Conservation (phyloP, 2,329 filamentous ascomycete species). For the Cordyceps fumosorosea region DNA sequence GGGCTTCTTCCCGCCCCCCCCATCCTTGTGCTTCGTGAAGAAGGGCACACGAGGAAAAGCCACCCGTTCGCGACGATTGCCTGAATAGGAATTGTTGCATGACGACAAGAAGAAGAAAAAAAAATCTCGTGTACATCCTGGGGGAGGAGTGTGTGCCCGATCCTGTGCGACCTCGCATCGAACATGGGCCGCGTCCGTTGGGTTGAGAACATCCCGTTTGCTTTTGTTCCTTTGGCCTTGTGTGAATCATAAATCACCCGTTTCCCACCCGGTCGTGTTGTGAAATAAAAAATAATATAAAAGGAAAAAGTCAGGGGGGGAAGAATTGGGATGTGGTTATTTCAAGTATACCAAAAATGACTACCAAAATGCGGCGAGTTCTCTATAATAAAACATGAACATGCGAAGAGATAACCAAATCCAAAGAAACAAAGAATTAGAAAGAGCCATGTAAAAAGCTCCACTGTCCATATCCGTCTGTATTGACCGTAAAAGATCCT, state of each 20-base stretch:
- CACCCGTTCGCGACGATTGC: conserved; percentile 6
- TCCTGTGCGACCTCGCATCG: not conserved
- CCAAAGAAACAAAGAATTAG: not conserved
- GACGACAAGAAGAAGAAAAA: not conserved
- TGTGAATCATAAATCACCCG: not conserved
- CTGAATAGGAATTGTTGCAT: conserved; percentile 1
- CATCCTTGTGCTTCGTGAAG: not conserved
- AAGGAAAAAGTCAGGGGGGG: too few species aligned
- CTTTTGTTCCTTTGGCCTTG: too few species aligned
- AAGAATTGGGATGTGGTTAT: too few species aligned
- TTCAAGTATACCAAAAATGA: not conserved
- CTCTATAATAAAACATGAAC: not conserved
- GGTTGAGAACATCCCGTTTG: too few species aligned
- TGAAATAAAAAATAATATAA: not conserved
- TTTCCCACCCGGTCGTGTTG: too few species aligned
- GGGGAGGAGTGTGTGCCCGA: too few species aligned
- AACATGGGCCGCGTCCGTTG: not conserved
- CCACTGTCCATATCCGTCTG: not conserved
- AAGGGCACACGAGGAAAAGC: not conserved
- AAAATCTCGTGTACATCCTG: conserved; percentile 5
- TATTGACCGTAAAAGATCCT: not conserved
- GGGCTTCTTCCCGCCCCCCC: too few species aligned
- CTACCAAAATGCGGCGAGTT: not conserved
- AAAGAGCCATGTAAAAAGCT: not conserved
- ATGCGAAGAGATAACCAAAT: not conserved